Base-by-base conservation (phyloP, 2,329 filamentous ascomycete genomes). In the Aspergillus sp. region DNA sequence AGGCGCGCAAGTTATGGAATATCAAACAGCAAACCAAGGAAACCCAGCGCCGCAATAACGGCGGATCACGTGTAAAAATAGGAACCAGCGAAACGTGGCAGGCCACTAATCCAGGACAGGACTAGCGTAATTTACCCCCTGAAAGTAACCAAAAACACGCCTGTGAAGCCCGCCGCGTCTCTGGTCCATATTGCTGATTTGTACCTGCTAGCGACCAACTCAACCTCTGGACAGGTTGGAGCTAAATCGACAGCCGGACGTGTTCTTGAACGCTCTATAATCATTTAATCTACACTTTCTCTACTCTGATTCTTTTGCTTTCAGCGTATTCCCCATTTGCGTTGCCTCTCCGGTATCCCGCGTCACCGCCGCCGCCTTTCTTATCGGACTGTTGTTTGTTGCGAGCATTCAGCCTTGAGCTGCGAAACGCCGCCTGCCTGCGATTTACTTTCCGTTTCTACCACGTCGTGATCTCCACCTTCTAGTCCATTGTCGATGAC, bases 401-500 rank as follows among this genome's bases (percentile, higher is more conserved):
- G 32, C 49, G 43, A 24, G 20, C 39, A 39, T 22, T 38, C 48
- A 42, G 48, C 20, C 42, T 48, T 44, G 53, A 49, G 56, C 55
- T 62, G 61, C 64, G 58, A 53, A 48, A 48, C 42, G 39, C 57
- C 41, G 55, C 17, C 34, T 38, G 52, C 56, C 59, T 60, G 56
- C 59, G 54, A 55, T 53, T 54, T 43, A 61, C 30, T 32, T 36
- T n/a, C 30, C 39, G 20, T 24, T 26, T 18, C 55, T 17, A 6
- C 39, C 18, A 30, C 12, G 42, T 20, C 42, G 20, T 13, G 30
- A 49, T 34, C 30, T 39, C 22, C 43, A 18, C 49, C 26, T 48
- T 48, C 45, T 53, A 34, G 43, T 53, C 24, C 48, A 32, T 36
- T 58, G 60, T 71, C 68, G 61, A 77, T 76, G 74, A 68, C 60